Base-by-base conservation (phyloP, 176 grass and related monocot genomes). In the Oryza meridionalis region DNA sequence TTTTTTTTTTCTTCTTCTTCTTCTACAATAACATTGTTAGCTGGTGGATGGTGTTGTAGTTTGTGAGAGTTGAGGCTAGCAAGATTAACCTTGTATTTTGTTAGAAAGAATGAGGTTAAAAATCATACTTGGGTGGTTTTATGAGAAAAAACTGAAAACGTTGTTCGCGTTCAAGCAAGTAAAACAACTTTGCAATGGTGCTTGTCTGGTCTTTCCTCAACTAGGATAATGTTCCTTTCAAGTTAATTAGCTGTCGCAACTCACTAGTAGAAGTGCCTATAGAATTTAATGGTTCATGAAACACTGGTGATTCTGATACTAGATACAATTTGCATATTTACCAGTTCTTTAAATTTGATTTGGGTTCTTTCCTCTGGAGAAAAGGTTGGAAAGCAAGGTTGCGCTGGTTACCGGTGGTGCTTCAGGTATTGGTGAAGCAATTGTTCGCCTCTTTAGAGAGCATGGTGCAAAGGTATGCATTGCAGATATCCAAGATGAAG, bases 401-500 rank as follows among this genome's bases (percentile, higher is more conserved):
- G 91, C 87, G 17, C 86, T 98, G 43, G 86, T 98, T n/a, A 98
- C 96, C 11, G 92, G 96, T 0, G 89, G 96, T 24, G 93, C 89
- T n/a, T 51, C 80, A 0, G 96, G 96, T 7, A 95, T 95, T 13
- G 96, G 96, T 4, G 91, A 98, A 76, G 85, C 88, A 85, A 95
- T 93, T 31, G 87, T 69, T 0, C 92, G 72, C n/a, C 96, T 98
- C 55, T 98, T 98, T 77, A 85, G 65, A 69, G 73, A 93, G 68
- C 96, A 98, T 17, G 92, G 96, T 12, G 96, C 96, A 4, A 98
- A 91, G 91, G 84, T 98, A 11, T 95, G 96, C 35, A 67, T 98
- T 61, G 89, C 87, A 12, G 96, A 98, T 25, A 35, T 98, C 82
- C 67, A 90, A 19, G 89, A 95, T 19, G 89, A 91, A 4, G 69